Evolutionary conservation across 345 rosid genomes (phyloP), one percentile per base, ranked within the genome.

Genomic region (Lepidium aucheri): DNA sequence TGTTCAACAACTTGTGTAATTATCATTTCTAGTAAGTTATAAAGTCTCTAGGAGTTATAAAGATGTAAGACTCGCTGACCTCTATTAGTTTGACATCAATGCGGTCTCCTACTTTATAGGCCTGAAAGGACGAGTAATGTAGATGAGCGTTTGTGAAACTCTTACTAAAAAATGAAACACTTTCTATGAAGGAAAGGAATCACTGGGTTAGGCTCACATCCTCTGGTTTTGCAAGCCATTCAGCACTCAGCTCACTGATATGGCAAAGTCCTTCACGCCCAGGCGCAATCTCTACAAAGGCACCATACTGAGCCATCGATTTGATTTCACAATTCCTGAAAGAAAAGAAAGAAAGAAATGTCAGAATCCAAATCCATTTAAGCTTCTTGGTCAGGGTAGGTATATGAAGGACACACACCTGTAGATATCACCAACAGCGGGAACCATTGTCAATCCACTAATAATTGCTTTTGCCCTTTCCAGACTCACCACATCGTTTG

Each of bases 251-350:
- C 76, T 94, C 99, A 75, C 99, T 94, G 69, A 90, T 79, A 80
- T 94, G 99, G 82, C 99, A 94, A 77, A 94, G 94, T 72, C 99
- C 99, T 85, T 94, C 97, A 16, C 93, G 89, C 20, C 99, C 96
- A 1, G 97, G 95, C 1, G 95, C 86, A 74, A 94, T 90, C 95
- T 94, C 99, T 32, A 94, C 93, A 73, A 94, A 94, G 76, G 77
- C 93, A 66, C 99, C 99, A 39, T 84, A 94, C 28, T 96, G 89
- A 68, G 89, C 91, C 69, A 90, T 73, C 41, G 97, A 74, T 79
- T 94, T 94, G 78, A 94, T 94, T 77, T 84, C 88, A 73, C 97
- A 88, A 68, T 88, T 76, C 92, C 99, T 94, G 82, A 69, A 45
- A 24, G 56, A 35, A 44, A 62, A 60, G 4, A 26, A 44, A 32